Percentiles rank a stretch among this genome's conserved stretches.
These are phyloP conservation scores for Rosa rugosa DNA, from an alignment of 306 rosid genomes.

Conservation along the genomic window DNA sequence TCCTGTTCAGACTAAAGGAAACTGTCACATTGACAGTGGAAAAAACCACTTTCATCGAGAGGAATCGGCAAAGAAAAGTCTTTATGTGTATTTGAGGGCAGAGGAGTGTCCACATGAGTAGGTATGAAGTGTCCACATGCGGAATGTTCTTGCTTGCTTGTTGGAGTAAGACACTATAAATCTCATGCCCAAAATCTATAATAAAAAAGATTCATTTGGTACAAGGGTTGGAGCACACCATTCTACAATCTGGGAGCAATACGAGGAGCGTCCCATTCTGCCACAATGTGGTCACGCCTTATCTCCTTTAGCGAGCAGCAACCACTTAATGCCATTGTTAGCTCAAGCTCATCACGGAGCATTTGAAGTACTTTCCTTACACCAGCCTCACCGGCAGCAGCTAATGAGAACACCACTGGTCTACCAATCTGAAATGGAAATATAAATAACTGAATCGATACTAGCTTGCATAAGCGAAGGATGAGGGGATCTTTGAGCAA, in stretches of 20 bases:
- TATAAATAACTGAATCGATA: neutral
- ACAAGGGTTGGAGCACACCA: neutral
- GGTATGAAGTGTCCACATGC: too few relatives aligned
- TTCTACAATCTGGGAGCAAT: conserved; percentile 48
- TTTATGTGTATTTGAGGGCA: too few relatives aligned
- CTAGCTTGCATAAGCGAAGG: neutral
- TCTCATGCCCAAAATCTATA: too few relatives aligned
- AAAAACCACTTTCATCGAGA: too few relatives aligned
- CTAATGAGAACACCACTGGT: conserved; percentile 81
- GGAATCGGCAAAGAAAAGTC: too few relatives aligned
- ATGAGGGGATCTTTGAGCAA: neutral
- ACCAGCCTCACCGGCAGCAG: conserved; percentile 87
- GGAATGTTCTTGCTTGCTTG: too few relatives aligned
- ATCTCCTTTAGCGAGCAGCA: conserved; percentile 78
- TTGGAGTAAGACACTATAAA: too few relatives aligned
- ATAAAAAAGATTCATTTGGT: too few relatives aligned
- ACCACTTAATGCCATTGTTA: conserved; percentile 89
- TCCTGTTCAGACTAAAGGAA: too few relatives aligned
- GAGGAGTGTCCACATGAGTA: too few relatives aligned
- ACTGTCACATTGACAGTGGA: too few relatives aligned
- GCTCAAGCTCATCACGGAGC: conserved; percentile 81
- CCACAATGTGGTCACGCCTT: conserved; percentile 64
- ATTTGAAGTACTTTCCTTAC: conserved; percentile 77
- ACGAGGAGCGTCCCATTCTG: conserved; percentile 73
- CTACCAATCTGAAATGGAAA: conserved; percentile 66